phyloP scores from a whole-genome alignment of 805 yeast species.

The Starmerella bombicola region DNA sequence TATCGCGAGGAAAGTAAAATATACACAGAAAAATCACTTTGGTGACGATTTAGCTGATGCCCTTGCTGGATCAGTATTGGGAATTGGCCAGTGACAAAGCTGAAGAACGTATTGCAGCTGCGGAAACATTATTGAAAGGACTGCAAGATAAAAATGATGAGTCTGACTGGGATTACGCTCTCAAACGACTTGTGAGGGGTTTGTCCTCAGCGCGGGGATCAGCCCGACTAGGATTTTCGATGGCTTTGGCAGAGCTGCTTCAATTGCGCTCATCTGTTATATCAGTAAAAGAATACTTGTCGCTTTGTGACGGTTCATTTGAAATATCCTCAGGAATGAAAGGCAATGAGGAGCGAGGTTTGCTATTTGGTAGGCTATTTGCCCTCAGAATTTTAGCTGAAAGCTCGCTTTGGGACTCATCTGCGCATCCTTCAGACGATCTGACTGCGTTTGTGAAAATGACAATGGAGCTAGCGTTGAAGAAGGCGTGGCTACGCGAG shows the following conservation, averaged over 20 bases:
- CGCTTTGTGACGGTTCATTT: conserved; percentile 30
- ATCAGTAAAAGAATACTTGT: conserved; percentile 32
- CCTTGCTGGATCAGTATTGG: conserved; percentile 52
- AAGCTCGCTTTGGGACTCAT: conserved; percentile 31
- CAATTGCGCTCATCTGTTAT: conserved; percentile 26
- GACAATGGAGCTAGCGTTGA: conserved; percentile 44
- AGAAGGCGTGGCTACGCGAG: conserved; percentile 79
- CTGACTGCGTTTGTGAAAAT: conserved; percentile 34
- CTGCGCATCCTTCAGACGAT: conserved; percentile 24
- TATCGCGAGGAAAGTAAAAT: no score
- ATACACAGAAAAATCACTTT: background rate
- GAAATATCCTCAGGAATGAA: conserved; percentile 37
- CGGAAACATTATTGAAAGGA: conserved; percentile 51
- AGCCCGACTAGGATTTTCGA: conserved; percentile 77
- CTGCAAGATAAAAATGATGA: conserved; percentile 31
- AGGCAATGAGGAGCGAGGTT: conserved; percentile 73
- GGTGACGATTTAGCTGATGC: conserved; percentile 10
- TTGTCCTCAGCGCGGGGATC: conserved; percentile 68
- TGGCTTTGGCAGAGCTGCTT: conserved; percentile 61
- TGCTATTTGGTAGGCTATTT: conserved; percentile 70
- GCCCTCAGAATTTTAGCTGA: conserved; percentile 68
- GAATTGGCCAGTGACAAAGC: conserved; percentile 64
- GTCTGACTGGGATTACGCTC: conserved; percentile 70
- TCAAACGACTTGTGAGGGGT: conserved; percentile 68
- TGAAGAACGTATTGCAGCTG: conserved; percentile 59